phyloP scores from a whole-genome alignment of 768 basidiomycete genomes.

The Boletellus ananiceps region DNA sequence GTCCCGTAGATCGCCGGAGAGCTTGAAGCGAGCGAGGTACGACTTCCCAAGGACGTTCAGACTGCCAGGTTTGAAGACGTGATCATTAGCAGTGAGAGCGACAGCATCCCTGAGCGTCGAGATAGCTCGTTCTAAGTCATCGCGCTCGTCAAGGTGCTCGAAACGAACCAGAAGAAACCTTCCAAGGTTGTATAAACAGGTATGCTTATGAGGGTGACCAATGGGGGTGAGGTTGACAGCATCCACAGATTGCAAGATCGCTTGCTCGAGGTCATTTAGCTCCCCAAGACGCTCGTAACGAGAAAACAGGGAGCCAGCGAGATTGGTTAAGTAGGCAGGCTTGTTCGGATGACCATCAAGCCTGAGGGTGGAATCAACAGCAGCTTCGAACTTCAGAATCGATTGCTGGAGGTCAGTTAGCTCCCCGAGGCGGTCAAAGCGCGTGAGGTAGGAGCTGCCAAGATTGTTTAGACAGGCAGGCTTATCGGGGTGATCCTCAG shows the following conservation, averaged over 20 bases:
- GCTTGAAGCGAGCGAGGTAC: neutral
- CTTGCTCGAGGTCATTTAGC: conserved; percentile 2
- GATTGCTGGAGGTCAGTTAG: neutral
- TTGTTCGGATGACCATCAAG: neutral
- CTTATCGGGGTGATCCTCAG: neutral
- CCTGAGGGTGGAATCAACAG: neutral
- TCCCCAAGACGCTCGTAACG: neutral
- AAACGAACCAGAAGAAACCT: neutral
- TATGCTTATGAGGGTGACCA: neutral
- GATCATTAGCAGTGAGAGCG: neutral
- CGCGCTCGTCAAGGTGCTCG: neutral
- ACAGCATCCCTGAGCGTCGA: neutral
- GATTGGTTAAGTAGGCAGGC: neutral
- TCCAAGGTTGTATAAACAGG: neutral
- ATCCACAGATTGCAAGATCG: neutral
- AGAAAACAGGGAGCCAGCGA: neutral
- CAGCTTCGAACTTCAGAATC: neutral
- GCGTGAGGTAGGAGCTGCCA: neutral
- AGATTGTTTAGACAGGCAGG: neutral
- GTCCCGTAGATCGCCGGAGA: neutral
- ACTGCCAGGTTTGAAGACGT: neutral
- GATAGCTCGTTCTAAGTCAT: neutral
- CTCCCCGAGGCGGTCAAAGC: conserved; percentile 1
- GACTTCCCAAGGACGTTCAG: neutral
- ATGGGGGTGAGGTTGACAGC: neutral